A percentile compares a stretch with the other conserved stretches of the same genome.
These are phyloP conservation scores for Sistotremastrum niveocremeum DNA, from an alignment of 768 basidiomycete species.

Conservation along the genomic window DNA sequence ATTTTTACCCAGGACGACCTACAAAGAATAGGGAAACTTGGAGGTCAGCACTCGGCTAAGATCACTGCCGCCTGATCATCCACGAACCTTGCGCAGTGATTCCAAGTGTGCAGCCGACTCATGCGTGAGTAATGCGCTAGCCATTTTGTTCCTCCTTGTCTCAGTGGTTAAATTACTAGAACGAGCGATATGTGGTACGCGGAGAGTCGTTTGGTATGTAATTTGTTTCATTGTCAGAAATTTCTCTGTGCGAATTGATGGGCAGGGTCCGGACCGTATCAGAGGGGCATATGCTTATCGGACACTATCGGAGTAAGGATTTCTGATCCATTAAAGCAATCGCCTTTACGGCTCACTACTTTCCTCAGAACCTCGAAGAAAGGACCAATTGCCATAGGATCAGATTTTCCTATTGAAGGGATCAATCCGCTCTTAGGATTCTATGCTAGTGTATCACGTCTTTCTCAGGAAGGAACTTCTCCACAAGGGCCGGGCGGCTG, in stretches of 20 bases:
- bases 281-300: slow-evolving; percentile 86
- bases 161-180: slow-evolving; percentile 20
- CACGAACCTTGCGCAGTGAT: slow-evolving; percentile 44
- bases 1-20: slow-evolving; percentile 66
- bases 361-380: slow-evolving; percentile 32
- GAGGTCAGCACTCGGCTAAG: slow-evolving; percentile 35
- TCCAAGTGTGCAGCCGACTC: slow-evolving; percentile 86
- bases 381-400: slow-evolving; percentile 66
- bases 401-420: slow-evolving; percentile 88
- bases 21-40: slow-evolving; percentile 51
- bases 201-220: slow-evolving; percentile 55
- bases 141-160: not conserved
- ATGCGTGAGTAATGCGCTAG: slow-evolving; percentile 42
- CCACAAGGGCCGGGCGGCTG: slow-evolving; percentile 80
- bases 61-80: slow-evolving; percentile 4
- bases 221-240: not conserved
- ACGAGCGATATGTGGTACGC: slow-evolving; percentile 92
- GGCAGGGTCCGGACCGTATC: slow-evolving; percentile 69
- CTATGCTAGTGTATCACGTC: slow-evolving; percentile 74
- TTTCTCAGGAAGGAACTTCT: slow-evolving; percentile 53
- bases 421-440: slow-evolving; percentile 85
- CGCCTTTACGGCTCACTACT: not conserved
- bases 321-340: not conserved
- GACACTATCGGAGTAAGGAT: slow-evolving; percentile 50
- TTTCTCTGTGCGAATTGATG: not conserved